Base-by-base conservation (phyloP, 2,329 filamentous ascomycete species). In the Aspergillus arachidicola region DNA sequence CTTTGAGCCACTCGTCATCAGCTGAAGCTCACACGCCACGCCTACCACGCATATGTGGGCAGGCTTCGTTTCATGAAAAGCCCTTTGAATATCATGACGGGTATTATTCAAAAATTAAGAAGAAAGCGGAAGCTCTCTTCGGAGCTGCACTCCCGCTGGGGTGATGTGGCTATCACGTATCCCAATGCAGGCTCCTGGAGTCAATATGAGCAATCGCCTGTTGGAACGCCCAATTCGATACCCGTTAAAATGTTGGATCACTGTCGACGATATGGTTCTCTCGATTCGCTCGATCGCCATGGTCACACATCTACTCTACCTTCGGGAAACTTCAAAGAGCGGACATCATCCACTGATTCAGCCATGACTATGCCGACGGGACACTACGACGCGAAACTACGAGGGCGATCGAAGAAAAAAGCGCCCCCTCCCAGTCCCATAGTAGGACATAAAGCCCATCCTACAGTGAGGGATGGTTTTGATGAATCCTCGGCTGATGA, bases 121-220 rank as follows among this genome's bases (percentile, higher is more conserved):
- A 68, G 69, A 62, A 78, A 76, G 66, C 73, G 73, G 57, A 72
- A 71, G 64, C 65, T 78, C 7, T 76, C 76, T 4, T 76, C 76
- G 1, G 72, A 77, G 36, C 64, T 80, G 43, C 73, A 80, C 66
- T 70, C 75, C 34, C 75, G 78, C 65, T 80, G 77, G 75, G 79
- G 79, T 4, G 79, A 80, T 67, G 67, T 72, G 43, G 67, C 75
- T 19, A 80, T 80, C 65, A 77, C 74, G 28, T 75, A 75, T 67
- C 79, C 79, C 26, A 79, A 71, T 45, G 69, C 75, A 45, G 78
- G 78, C 28, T 79, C 78, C n/a, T 80, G 79, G 79, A 80, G 73
- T 58, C 73, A 79, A 65, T 76, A 74, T 69, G 73, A 75, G 54
- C 73, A 76, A 50, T 59, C 66, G 10, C 64, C 73, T 16, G 62